These are phyloP conservation scores for Aspergillus sclerotialis DNA, from an alignment of 2,329 filamentous ascomycete genomes.

Conservation along the genomic window DNA sequence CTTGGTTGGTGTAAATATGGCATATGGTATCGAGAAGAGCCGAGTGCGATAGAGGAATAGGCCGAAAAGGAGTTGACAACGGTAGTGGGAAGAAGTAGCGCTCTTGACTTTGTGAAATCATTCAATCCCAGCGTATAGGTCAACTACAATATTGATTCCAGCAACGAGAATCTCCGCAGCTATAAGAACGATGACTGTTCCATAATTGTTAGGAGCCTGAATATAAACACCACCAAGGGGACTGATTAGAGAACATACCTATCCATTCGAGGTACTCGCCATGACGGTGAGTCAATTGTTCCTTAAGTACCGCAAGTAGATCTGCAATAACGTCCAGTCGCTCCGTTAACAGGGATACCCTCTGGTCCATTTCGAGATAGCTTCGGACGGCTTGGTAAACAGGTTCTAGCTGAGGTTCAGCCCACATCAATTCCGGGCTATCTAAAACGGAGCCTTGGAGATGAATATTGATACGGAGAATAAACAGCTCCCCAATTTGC, in stretches of 20 bases:
- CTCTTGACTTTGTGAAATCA: no score
- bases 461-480: slow-evolving; percentile 95
- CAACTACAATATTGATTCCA: slow-evolving; percentile 89
- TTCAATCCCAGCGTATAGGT: slow-evolving; percentile 68
- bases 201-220: no score
- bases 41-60: no score
- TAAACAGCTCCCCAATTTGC: slow-evolving; percentile 98
- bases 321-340: slow-evolving; percentile 89
- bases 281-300: slow-evolving; percentile 89
- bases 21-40: no score
- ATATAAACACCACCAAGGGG: no score
- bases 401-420: slow-evolving; percentile 91
- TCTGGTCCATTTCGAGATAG: slow-evolving; percentile 97
- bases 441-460: slow-evolving; percentile 94
- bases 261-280: slow-evolving; percentile 88
- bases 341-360: slow-evolving; percentile 82
- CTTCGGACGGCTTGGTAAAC: slow-evolving; percentile 92
- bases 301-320: slow-evolving; percentile 84
- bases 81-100: no score
- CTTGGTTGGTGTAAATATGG: no score
- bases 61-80: no score
- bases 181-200: slow-evolving; percentile 81
- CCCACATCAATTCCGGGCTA: slow-evolving; percentile 96
- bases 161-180: slow-evolving; percentile 92
- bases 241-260: slow-evolving; percentile 57